Percentiles rank a stretch among this genome's conserved stretches.
These are phyloP conservation scores for Diplodia intermedia DNA, from an alignment of 2,329 filamentous ascomycete genomes.

Conservation along the genomic window DNA sequence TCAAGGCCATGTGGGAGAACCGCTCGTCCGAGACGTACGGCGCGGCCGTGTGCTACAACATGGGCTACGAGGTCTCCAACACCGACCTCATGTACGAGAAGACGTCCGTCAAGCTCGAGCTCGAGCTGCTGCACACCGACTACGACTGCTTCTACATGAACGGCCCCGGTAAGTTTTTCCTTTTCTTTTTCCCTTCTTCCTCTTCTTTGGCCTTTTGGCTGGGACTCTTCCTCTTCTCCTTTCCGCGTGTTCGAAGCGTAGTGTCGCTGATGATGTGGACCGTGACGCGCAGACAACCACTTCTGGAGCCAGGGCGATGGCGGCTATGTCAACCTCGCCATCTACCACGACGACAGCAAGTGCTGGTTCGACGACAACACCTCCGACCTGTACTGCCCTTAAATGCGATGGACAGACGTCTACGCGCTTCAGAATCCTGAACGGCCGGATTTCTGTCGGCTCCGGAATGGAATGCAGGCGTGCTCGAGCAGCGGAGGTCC, in stretches of 20 bases:
- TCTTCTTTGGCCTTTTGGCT: neutral
- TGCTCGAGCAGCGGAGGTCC: neutral
- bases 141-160: slow-evolving; percentile 32
- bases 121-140: slow-evolving; percentile 24
- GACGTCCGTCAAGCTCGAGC: slow-evolving; percentile 20
- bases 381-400: slow-evolving; percentile 30
- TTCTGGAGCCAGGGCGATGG: slow-evolving; percentile 30
- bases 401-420: neutral
- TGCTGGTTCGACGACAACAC: slow-evolving; percentile 26
- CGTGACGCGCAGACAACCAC: slow-evolving; percentile 21
- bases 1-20: slow-evolving; percentile 27
- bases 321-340: slow-evolving; percentile 31
- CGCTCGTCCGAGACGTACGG: neutral
- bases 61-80: slow-evolving; percentile 31
- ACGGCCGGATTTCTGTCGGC: neutral
- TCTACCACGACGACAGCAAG: slow-evolving; percentile 29
- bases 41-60: slow-evolving; percentile 32
- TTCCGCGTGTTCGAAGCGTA: no score
- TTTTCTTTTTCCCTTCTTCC: neutral
- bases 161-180: slow-evolving; percentile 16
- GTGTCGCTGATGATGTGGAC: no score
- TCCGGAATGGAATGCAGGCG: neutral
- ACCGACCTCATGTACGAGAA: slow-evolving; percentile 28
- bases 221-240: no score
- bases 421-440: no score